These are phyloP conservation scores for Pichia sp. DNA, from an alignment of 1,139 yeast genomes.

Conservation along the genomic window DNA sequence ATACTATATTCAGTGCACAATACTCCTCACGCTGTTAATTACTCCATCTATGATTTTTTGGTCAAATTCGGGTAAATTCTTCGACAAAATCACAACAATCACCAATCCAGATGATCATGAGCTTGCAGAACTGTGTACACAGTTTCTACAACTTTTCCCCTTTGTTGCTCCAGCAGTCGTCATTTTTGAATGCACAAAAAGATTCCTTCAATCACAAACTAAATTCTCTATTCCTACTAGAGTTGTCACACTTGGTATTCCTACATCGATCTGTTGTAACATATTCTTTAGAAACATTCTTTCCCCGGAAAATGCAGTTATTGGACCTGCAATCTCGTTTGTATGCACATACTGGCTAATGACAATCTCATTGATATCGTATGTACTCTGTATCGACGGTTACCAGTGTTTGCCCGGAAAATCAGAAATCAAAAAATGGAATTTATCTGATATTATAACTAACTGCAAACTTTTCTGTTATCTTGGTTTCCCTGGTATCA, in stretches of 20 bases:
- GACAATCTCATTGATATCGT: slow-evolving; percentile 43
- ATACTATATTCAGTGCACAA: slow-evolving; percentile 30
- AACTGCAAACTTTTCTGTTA: slow-evolving; percentile 61
- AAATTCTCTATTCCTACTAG: slow-evolving; percentile 49
- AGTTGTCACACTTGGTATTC: slow-evolving; percentile 41
- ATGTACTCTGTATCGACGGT: slow-evolving; percentile 55
- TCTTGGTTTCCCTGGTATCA: slow-evolving; percentile 71
- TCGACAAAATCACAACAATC: slow-evolving; percentile 8
- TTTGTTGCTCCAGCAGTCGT: slow-evolving; percentile 44
- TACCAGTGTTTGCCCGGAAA: slow-evolving; percentile 39
- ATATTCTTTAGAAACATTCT: slow-evolving; percentile 41
- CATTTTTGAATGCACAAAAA: slow-evolving; percentile 46
- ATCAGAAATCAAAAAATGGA: slow-evolving; percentile 42
- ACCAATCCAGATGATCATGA: slow-evolving; percentile 15
- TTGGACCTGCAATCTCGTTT: slow-evolving; percentile 64
- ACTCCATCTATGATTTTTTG: slow-evolving; percentile 23
- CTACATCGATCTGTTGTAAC: slow-evolving; percentile 39
- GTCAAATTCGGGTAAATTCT: slow-evolving; percentile 15
- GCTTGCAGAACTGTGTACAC: slow-evolving; percentile 17
- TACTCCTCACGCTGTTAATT: slow-evolving; percentile 16
- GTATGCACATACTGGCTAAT: slow-evolving; percentile 59
- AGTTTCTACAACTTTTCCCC: slow-evolving; percentile 17
- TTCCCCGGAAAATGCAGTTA: slow-evolving; percentile 18
- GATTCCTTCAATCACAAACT: slow-evolving; percentile 48
- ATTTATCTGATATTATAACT: slow-evolving; percentile 36